Percentiles rank a stretch among this genome's conserved stretches.
Evolutionary conservation across 1,139 yeast species (phyloP).

Genomic region (Chernovozyma aurita): DNA sequence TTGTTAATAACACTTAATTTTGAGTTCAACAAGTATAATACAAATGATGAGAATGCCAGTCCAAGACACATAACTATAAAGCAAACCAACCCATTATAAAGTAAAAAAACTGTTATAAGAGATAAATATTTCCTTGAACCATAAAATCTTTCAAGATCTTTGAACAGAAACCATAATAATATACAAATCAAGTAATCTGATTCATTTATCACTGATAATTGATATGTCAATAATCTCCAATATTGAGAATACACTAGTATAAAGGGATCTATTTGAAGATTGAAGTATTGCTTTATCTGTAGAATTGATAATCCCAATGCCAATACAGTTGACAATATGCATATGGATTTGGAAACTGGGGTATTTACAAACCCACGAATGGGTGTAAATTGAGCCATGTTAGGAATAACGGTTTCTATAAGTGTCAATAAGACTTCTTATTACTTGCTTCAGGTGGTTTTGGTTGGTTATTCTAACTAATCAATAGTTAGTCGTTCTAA

Average conservation of each 20-base stretch:
- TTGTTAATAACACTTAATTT: slow-evolving; percentile 1
- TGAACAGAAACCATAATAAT: slow-evolving; percentile 53
- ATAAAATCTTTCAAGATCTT: slow-evolving; percentile 59
- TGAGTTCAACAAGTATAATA: slow-evolving; percentile 20
- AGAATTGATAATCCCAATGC: slow-evolving; percentile 55
- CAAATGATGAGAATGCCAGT: slow-evolving; percentile 27
- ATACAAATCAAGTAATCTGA: slow-evolving; percentile 56
- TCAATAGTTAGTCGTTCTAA: too few species aligned
- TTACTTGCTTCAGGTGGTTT: too few species aligned
- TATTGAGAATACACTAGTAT: slow-evolving; percentile 58
- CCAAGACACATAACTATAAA: slow-evolving; percentile 36
- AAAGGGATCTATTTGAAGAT: slow-evolving; percentile 55
- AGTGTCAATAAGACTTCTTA: too few species aligned
- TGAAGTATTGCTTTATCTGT: slow-evolving; percentile 51
- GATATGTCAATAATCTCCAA: slow-evolving; percentile 61
- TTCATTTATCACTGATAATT: slow-evolving; percentile 57
- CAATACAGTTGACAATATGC: slow-evolving; percentile 34
- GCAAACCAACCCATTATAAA: slow-evolving; percentile 32
- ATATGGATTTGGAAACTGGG: slow-evolving; percentile 50
- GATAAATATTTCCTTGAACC: slow-evolving; percentile 59
- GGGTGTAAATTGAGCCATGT: slow-evolving; percentile 30
- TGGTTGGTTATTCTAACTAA: too few species aligned
- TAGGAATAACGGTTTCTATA: too few species aligned
- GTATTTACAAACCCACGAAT: slow-evolving; percentile 58
- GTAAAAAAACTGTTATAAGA: slow-evolving; percentile 25